Conservation (phyloP, 2,329 filamentous ascomycete species). For the Fusarium compactum region DNA sequence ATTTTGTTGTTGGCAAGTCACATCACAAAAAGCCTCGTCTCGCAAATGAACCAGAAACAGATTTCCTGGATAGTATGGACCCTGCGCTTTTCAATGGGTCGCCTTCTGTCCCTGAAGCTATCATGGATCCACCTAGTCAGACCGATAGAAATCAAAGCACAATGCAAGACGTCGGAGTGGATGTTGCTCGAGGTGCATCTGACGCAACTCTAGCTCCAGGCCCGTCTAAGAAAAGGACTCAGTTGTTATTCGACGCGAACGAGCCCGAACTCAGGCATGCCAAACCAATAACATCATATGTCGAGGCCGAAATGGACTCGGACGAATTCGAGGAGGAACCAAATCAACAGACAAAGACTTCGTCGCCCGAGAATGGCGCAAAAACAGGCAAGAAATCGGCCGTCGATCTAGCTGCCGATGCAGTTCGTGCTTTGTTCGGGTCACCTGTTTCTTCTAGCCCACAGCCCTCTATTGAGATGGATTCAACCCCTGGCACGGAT, state of each 20-base stretch:
- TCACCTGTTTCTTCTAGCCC: constrained; percentile 16
- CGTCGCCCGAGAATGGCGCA: constrained; percentile 13
- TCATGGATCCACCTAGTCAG: constrained; percentile 38
- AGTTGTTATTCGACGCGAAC: constrained; percentile 56
- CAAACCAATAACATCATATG: constrained; percentile 64
- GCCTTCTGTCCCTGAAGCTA: constrained; percentile 28
- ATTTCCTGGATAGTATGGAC: constrained; percentile 60
- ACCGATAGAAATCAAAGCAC: constrained; percentile 32
- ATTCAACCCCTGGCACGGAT: constrained; percentile 4
- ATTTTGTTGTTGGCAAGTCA: constrained; percentile 60
- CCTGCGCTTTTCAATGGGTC: constrained; percentile 62
- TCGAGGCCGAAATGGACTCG: constrained; percentile 59
- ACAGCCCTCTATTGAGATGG: not conserved
- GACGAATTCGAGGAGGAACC: constrained; percentile 60
- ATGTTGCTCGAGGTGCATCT: constrained; percentile 21
- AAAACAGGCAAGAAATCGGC: constrained; percentile 37
- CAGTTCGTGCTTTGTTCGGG: constrained; percentile 49
- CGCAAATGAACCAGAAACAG: constrained; percentile 46
- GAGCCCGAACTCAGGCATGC: constrained; percentile 65
- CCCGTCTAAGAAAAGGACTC: constrained; percentile 38
- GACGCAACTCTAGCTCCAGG: constrained; percentile 8
- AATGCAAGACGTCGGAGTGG: constrained; percentile 18
- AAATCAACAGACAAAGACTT: constrained; percentile 36
- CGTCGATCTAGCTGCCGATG: constrained; percentile 57
- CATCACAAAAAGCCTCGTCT: constrained; percentile 58